phyloP scores from a whole-genome alignment of 1,139 yeast species.

The Pichia sp. region DNA sequence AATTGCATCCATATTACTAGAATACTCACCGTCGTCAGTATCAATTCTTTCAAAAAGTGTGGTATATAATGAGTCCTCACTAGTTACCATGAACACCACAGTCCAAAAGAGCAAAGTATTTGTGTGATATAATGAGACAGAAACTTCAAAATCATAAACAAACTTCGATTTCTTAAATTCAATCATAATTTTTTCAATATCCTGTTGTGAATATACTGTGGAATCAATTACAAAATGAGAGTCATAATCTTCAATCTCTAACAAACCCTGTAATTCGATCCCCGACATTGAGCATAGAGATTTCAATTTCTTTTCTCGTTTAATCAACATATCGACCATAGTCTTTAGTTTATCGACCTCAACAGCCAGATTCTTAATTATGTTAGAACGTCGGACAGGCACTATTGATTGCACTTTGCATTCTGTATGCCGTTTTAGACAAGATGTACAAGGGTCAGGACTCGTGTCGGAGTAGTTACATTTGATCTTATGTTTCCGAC shows the following conservation, averaged over 20 bases:
- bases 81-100: conserved; percentile 1
- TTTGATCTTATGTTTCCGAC: conserved; percentile 58
- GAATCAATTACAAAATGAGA: conserved; percentile 1
- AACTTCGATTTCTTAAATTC: not conserved
- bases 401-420: conserved; percentile 47
- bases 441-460: conserved; percentile 53
- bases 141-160: not conserved
- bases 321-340: conserved; percentile 23
- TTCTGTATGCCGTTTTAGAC: conserved; percentile 41
- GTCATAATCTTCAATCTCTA: conserved; percentile 19
- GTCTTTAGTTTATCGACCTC: conserved; percentile 27
- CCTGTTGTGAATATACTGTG: not conserved
- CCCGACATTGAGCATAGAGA: conserved; percentile 21
- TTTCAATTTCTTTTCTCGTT: conserved; percentile 21
- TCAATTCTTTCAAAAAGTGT: not conserved
- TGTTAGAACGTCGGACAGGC: conserved; percentile 31
- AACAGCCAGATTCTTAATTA: conserved; percentile 26
- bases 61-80: not conserved
- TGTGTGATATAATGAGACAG: not conserved
- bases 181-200: not conserved
- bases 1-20: not conserved
- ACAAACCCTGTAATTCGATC: conserved; percentile 24
- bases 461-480: conserved; percentile 48
- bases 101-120: not conserved
- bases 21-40: not conserved